Base-by-base conservation (phyloP, 78 protist species). In the Dictyostelium brefeldianum region DNA sequence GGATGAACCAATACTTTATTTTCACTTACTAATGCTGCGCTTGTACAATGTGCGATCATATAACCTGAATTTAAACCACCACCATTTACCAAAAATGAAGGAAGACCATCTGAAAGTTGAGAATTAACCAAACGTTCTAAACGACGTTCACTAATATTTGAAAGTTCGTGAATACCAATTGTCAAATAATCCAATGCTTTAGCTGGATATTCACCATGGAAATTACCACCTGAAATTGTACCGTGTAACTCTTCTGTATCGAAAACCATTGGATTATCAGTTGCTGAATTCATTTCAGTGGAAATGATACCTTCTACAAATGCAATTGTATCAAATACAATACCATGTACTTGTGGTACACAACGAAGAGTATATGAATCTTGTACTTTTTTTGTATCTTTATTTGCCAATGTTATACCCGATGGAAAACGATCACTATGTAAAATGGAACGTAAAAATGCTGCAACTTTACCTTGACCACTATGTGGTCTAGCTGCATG, bases 181-280 rank as follows among this genome's bases (percentile, higher is more conserved):
- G 98, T 95, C 2, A 98, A 95, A 46, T 56, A 97, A 47, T 98
- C 99, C 69, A 95, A 14, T 10, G 95, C 98, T 87, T 96, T 97
- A 17, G 91, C 97, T 14, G 96, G 94, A 53, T 96, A 97, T 65
- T 97, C 98, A 29, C 99, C 99, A 78, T 98, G 98, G 95, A 98
- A 98, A 73, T 98, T 97, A 31, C 99, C 99, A 31, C 98, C 97
- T 17, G 98, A 95, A 90, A 94, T 84, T 50, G 97, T 56, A 5
- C 80, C 43, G 43, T 83, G 27, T 3, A 51, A 47, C 2, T 93
- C 96, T 27, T 93, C 67, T 0, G 75, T 67, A 46, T 36, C 27
- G 46, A 98, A 97, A 50, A 98, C 98, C 96, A 98, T 96, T 73
- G 99, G 99, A 81, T 98, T 98, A 78, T 98, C 99, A 1, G 99